Evolutionary conservation across 1,139 yeast species (phyloP), one percentile per base, ranked within the genome.

Genomic region (Kazachstania sp.): DNA sequence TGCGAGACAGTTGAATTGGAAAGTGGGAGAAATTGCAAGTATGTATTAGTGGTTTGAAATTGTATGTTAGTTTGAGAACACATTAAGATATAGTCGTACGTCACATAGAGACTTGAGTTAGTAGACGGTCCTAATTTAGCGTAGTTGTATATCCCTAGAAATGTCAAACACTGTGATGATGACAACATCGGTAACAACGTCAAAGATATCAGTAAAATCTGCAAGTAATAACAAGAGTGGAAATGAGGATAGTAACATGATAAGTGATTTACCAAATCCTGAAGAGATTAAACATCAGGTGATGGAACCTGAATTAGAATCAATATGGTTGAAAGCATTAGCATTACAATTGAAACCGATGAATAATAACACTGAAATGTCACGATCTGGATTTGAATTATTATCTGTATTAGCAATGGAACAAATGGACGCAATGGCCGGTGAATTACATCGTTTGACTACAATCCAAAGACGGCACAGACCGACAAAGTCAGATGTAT

Each of bases 391-490:
- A 30, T 57, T 81, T 39, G 69, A 70, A 37, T 73, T 73, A 46
- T 49, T 81, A 41, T 64, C 77, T 2, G 69, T 72, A 19, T 63
- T 79, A 53, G 73, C 82, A 2, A 70, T 73, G 40, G 66, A 67
- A 19, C 81, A 78, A 58, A 67, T 86, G 57, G 68, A 74, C 51
- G 70, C 71, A 29, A 53, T 83, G 45, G 63, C 75, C 6, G 57
- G 64, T 5, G 69, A 73, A 41, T 62, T 86, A 39, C 78, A 76
- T 48, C 74, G 75, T 50, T 64, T 79, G 35, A 73, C 83, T 2
- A 81, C 77, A 50, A 66, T 79, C 13, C 95, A 87, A 64, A 70
- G 96, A 55, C 49, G 49, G 2, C 41, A 38, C 9, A 23, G 15
- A 19, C 18, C 39, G 0, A 44, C 43, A 3, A 34, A 35, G 16